These are phyloP conservation scores for Rhynchosporium graminicola DNA, from an alignment of 2,329 filamentous ascomycete genomes.

Conservation along the genomic window DNA sequence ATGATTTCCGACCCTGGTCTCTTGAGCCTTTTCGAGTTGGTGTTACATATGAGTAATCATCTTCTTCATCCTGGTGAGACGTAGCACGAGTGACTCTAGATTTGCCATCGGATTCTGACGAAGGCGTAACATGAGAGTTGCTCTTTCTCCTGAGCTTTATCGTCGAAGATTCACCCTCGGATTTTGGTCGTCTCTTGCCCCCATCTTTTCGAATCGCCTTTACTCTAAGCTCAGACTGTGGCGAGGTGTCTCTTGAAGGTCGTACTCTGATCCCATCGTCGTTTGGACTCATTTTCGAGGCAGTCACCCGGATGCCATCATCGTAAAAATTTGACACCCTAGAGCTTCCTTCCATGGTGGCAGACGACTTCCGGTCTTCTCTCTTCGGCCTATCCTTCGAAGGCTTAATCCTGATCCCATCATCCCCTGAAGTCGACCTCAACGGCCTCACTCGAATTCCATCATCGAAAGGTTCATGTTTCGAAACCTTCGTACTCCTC, in stretches of 20 bases:
- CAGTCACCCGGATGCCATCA: constrained; percentile 35
- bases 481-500: constrained; percentile 26
- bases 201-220: constrained; percentile 25
- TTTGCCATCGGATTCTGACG: constrained; percentile 24
- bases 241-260: constrained; percentile 24
- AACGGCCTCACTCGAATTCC: constrained; percentile 46
- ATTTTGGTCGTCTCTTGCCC: constrained; percentile 25
- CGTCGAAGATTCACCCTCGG: constrained; percentile 20
- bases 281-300: constrained; percentile 22
- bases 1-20: constrained; percentile 30
- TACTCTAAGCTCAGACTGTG: constrained; percentile 17
- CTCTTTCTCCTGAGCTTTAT: constrained; percentile 32
- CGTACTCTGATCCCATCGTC: constrained; percentile 36
- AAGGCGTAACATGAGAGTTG: constrained; percentile 29
- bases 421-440: constrained; percentile 29
- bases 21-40: constrained; percentile 32
- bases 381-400: constrained; percentile 34
- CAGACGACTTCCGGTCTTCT: constrained; percentile 11
- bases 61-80: constrained; percentile 21
- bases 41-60: constrained; percentile 30
- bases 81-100: constrained; percentile 24
- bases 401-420: constrained; percentile 34
- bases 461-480: constrained; percentile 39
- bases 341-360: constrained; percentile 33
- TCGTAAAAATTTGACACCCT: constrained; percentile 13